These are phyloP conservation scores for Klebsormidium nitens DNA, from an alignment of 139 green algal genomes.

Conservation along the genomic window DNA sequence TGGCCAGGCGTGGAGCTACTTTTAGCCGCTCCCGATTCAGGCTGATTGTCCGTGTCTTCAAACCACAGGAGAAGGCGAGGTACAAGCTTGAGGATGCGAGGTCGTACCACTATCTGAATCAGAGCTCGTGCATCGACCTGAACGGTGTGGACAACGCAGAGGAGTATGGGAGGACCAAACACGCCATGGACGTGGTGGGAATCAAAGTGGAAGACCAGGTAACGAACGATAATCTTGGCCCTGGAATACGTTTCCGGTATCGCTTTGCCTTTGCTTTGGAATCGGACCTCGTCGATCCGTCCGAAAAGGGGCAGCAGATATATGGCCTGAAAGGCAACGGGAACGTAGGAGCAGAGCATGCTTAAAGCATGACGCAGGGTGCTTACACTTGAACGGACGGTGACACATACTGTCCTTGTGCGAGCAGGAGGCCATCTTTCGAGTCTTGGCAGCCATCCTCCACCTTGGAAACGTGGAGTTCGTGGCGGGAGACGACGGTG, in stretches of 20 bases:
- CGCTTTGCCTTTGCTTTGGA: not conserved
- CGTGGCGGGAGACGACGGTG: slow-evolving; percentile 41
- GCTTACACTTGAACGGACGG: too few relatives aligned
- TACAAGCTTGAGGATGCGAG: slow-evolving; percentile 25
- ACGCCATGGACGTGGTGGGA: slow-evolving; percentile 90
- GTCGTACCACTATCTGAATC: slow-evolving; percentile 72
- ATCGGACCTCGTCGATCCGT: too few relatives aligned
- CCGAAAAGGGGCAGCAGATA: too few relatives aligned
- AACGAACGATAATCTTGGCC: not conserved
- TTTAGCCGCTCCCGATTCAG: too few relatives aligned
- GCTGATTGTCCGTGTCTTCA: too few relatives aligned
- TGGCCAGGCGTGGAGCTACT: too few relatives aligned
- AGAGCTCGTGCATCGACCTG: slow-evolving; percentile 80
- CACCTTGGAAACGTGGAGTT: slow-evolving; percentile 73
- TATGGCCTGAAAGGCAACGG: too few relatives aligned
- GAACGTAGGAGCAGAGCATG: too few relatives aligned
- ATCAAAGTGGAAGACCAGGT: slow-evolving; percentile 68
- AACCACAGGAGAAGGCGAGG: not conserved
- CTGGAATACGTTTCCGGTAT: not conserved
- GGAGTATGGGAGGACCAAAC: slow-evolving; percentile 60
- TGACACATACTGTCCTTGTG: slow-evolving; percentile 13
- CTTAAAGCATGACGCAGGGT: too few relatives aligned
- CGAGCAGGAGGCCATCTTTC: slow-evolving; percentile 63
- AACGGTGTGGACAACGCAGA: slow-evolving; percentile 66
- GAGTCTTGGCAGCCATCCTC: slow-evolving; percentile 83